A percentile compares a stretch with the other conserved stretches of the same genome.
Evolutionary conservation across 1,284 basidiomycete species (phyloP).

Genomic region (Gomphus bonarii): DNA sequence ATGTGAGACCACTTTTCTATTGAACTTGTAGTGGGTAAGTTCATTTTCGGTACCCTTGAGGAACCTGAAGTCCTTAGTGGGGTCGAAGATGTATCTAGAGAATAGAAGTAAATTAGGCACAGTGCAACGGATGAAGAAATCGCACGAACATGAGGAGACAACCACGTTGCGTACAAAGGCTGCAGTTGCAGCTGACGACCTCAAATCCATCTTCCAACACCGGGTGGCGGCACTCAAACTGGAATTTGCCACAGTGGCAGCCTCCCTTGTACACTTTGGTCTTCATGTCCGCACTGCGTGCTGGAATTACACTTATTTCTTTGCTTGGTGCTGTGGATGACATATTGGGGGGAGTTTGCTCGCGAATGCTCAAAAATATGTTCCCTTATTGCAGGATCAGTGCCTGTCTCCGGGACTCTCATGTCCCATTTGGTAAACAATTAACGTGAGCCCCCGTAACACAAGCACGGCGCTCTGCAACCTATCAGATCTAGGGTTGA

Average conservation of each 20-base stretch:
- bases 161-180: conserved; percentile 10
- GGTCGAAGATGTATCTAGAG: neutral
- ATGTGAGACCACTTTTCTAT: neutral
- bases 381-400: too few species aligned
- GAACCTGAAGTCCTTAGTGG: neutral
- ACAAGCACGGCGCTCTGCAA: too few species aligned
- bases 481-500: too few species aligned
- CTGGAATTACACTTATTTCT: too few species aligned
- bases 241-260: conserved; percentile 14
- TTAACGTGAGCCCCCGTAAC: too few species aligned
- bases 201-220: conserved; percentile 10
- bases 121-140: neutral
- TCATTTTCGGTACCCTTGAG: neutral
- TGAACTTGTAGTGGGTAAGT: neutral
- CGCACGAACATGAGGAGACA: neutral
- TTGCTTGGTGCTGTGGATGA: too few species aligned
- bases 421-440: too few species aligned
- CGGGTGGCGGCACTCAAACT: conserved; percentile 12
- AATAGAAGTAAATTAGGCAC: neutral
- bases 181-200: conserved; percentile 14
- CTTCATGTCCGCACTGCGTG: neutral
- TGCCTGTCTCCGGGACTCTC: too few species aligned
- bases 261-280: conserved; percentile 11
- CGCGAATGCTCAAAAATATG: too few species aligned
- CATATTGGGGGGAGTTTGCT: too few species aligned